Evolutionary conservation across 371 early-diverging fungal species (phyloP).

Genomic region (Conidiobolus incongruus): DNA sequence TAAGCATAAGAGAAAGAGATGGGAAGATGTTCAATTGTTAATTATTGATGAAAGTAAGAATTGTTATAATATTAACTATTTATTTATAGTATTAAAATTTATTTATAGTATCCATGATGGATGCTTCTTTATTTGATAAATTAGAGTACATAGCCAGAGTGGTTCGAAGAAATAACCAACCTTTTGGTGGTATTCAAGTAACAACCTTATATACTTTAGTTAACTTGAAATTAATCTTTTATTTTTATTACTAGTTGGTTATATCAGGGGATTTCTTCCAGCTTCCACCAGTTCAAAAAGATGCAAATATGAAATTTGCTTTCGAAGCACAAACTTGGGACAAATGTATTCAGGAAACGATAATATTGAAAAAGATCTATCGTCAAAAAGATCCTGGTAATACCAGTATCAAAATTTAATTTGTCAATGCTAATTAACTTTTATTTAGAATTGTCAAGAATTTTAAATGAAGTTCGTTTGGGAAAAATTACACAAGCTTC

Average conservation of each 20-base stretch:
- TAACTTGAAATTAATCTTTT: too few relatives aligned
- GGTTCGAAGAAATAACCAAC: constrained; percentile 17
- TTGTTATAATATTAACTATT: too few relatives aligned
- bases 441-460: constrained; percentile 20
- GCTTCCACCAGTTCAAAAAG: constrained; percentile 52
- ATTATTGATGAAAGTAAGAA: constrained; percentile 77
- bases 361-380: constrained; percentile 24
- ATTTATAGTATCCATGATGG: constrained; percentile 63
- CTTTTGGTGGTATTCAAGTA: constrained; percentile 82
- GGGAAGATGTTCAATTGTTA: constrained; percentile 13
- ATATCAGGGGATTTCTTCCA: constrained; percentile 83
- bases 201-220: too few relatives aligned
- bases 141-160: constrained; percentile 44
- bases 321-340: constrained; percentile 59
- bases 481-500: constrained; percentile 28
- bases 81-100: neutral
- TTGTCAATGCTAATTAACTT: too few relatives aligned
- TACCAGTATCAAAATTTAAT: too few relatives aligned
- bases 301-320: constrained; percentile 19
- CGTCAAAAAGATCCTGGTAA: constrained; percentile 25
- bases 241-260: constrained; percentile 38
- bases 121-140: constrained; percentile 53
- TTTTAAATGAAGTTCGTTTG: constrained; percentile 37
- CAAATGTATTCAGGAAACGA: constrained; percentile 15
- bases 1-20: constrained; percentile 5